Conservation (phyloP, 805 yeast species). For the Pichia membranifaciens region DNA sequence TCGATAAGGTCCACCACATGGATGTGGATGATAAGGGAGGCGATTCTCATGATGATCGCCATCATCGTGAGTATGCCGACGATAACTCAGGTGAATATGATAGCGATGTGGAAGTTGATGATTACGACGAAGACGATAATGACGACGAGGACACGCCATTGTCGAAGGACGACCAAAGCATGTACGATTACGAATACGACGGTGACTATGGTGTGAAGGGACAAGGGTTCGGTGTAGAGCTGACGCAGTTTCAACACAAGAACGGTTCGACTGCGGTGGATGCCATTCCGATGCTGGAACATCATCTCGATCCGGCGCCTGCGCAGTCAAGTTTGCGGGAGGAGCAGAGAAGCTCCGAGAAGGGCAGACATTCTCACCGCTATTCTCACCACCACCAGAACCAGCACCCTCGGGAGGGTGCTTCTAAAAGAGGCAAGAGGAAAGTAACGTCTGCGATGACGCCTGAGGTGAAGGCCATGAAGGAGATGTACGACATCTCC, state of each 20-base stretch:
- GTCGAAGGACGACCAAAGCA: neutral
- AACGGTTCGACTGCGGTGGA: neutral
- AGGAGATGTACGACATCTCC: slow-evolving; percentile 56
- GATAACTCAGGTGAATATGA: neutral
- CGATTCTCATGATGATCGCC: too few relatives aligned
- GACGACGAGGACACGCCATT: neutral
- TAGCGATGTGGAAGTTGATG: slow-evolving; percentile 1
- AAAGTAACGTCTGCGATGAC: slow-evolving; percentile 35
- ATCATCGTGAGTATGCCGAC: neutral
- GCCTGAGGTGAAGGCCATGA: slow-evolving; percentile 54
- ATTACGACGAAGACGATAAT: neutral
- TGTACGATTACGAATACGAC: neutral
- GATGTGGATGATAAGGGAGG: neutral
- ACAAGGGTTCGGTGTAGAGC: neutral
- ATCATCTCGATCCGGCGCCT: slow-evolving; percentile 9
- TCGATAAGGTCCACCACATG: neutral
- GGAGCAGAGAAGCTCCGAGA: neutral
- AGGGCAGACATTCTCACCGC: neutral
- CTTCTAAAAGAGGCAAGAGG: slow-evolving; percentile 1
- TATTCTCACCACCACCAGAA: neutral
- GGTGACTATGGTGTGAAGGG: neutral
- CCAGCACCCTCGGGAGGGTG: neutral
- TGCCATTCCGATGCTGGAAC: slow-evolving; percentile 7
- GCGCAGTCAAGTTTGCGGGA: slow-evolving; percentile 1
- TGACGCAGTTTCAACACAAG: too few relatives aligned